Evolutionary conservation across 768 basidiomycete species (phyloP).

Genomic region (Tulasnella sp.): DNA sequence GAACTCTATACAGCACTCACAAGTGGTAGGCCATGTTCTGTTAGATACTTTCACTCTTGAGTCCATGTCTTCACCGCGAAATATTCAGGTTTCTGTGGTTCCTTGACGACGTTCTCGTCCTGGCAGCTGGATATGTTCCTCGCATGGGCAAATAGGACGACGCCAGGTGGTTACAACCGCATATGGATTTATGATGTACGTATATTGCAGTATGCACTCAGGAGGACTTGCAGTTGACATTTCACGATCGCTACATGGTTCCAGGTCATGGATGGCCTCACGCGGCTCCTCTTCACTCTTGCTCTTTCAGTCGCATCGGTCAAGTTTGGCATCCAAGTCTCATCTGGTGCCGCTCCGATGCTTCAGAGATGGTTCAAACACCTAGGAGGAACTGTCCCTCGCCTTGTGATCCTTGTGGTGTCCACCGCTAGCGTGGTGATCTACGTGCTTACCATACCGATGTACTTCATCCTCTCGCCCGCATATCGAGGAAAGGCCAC

Average conservation of each 20-base stretch:
- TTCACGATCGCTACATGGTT: constrained; percentile 4
- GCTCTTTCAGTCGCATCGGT: constrained; percentile 68
- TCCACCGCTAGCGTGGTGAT: constrained; percentile 48
- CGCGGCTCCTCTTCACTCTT: constrained; percentile 69
- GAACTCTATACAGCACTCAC: constrained; percentile 82
- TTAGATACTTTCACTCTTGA: not conserved
- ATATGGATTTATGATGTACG: constrained; percentile 65
- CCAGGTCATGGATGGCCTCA: constrained; percentile 80
- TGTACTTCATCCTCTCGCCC: constrained; percentile 64
- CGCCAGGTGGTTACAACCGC: constrained; percentile 37
- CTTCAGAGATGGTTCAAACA: constrained; percentile 22
- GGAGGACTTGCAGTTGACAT: not conserved
- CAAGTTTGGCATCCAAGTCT: constrained; percentile 58
- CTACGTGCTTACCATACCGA: constrained; percentile 65
- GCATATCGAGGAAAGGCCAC: constrained; percentile 68
- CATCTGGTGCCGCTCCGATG: constrained; percentile 34
- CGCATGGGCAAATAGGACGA: constrained; percentile 62
- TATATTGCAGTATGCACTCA: constrained; percentile 15
- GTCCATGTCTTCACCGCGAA: not conserved
- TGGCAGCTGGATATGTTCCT: constrained; percentile 87
- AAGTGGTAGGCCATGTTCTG: constrained; percentile 45
- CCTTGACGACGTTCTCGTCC: constrained; percentile 89
- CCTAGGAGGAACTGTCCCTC: constrained; percentile 30
- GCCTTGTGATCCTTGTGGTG: constrained; percentile 39
- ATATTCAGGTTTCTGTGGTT: constrained; percentile 97